Percentiles rank a stretch among this genome's conserved stretches.
Conservation (phyloP, 2,329 filamentous ascomycete genomes). For the Clarireedia paspali region DNA sequence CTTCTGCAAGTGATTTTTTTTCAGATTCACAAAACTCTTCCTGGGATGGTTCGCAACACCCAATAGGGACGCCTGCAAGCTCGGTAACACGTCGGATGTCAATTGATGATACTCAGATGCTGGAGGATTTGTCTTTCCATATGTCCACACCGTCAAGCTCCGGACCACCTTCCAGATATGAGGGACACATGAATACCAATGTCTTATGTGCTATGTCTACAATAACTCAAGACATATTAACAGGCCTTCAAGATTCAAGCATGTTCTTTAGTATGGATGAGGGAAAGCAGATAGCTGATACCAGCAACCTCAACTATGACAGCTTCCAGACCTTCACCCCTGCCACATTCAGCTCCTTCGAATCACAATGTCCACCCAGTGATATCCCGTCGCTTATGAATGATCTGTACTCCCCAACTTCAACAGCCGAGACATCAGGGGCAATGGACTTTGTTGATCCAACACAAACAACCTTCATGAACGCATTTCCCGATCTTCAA, state of each 20-base stretch:
- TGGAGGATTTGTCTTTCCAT: conserved; percentile 13
- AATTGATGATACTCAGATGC: conserved; percentile 1
- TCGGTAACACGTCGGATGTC: neutral
- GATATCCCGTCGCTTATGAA: conserved; percentile 14
- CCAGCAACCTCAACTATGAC: conserved; percentile 6
- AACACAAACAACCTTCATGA: conserved; percentile 22
- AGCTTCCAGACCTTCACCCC: conserved; percentile 3
- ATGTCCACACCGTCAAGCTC: conserved; percentile 6
- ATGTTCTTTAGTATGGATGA: conserved; percentile 11
- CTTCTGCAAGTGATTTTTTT: conserved; percentile 5
- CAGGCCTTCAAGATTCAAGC: conserved; percentile 6
- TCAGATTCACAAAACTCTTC: conserved; percentile 1
- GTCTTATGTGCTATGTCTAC: conserved; percentile 12
- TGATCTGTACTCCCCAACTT: conserved; percentile 17
- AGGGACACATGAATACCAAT: neutral
- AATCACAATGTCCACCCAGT: conserved; percentile 9
- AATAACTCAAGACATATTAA: conserved; percentile 13
- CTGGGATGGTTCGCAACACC: conserved; percentile 6
- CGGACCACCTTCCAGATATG: conserved; percentile 10
- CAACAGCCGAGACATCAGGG: conserved; percentile 11
- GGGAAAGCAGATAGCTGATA: conserved; percentile 4
- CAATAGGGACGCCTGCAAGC: neutral
- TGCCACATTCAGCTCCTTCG: conserved; percentile 6
- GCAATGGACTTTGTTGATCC: conserved; percentile 21
- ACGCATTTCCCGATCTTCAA: conserved; percentile 11